A percentile compares a stretch with the other conserved stretches of the same genome.
Evolutionary conservation across 306 rosid genomes (phyloP).

Genomic region (Cicer pinnatifidum): DNA sequence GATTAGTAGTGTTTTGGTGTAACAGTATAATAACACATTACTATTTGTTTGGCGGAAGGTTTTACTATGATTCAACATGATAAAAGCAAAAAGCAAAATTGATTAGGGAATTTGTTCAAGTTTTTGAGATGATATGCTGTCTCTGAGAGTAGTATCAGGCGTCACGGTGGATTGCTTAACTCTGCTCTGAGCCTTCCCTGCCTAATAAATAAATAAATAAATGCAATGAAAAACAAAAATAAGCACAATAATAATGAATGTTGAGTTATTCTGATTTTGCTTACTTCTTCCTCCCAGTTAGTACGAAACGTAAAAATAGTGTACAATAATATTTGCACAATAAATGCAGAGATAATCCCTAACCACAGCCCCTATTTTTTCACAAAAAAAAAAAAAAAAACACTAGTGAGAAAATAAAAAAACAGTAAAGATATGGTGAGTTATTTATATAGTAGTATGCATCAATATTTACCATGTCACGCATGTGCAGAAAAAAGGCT

Average conservation of each 20-base stretch:
- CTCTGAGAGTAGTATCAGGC: slow-evolving; percentile 6
- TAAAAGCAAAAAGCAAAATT: neutral
- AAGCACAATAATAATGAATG: neutral
- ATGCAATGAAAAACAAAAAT: neutral
- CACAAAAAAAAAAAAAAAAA: neutral
- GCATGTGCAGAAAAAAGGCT: slow-evolving; percentile 45
- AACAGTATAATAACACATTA: no score
- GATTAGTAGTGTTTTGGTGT: no score
- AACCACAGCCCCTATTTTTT: slow-evolving; percentile 67
- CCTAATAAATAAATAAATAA: slow-evolving; percentile 43
- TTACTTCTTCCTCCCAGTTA: slow-evolving; percentile 69
- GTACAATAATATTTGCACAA: slow-evolving; percentile 61
- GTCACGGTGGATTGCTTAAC: slow-evolving; percentile 33
- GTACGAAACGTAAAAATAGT: slow-evolving; percentile 52
- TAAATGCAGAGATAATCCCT: slow-evolving; percentile 70
- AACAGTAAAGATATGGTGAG: neutral
- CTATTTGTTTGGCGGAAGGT: neutral
- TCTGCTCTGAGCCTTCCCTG: slow-evolving; percentile 53
- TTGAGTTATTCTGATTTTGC: slow-evolving; percentile 15
- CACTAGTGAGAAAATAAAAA: neutral
- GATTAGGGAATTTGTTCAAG: slow-evolving; percentile 32
- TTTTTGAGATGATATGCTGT: slow-evolving; percentile 26
- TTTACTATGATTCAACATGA: neutral
- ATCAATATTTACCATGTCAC: slow-evolving; percentile 35
- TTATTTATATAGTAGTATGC: neutral